phyloP scores from a whole-genome alignment of 768 basidiomycete species.

The Hemileccinum impolitum region DNA sequence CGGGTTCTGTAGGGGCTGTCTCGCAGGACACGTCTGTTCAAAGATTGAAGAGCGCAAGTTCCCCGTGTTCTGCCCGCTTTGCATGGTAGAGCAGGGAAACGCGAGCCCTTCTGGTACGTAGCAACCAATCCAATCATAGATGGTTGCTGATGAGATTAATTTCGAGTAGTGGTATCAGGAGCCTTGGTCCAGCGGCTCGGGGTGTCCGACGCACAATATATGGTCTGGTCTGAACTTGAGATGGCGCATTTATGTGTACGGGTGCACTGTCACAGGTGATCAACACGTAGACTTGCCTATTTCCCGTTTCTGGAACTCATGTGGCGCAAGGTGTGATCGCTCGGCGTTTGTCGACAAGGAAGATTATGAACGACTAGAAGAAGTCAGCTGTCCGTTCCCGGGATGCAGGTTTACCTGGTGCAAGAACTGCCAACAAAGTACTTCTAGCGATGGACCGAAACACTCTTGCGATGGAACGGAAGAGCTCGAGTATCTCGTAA shows the following conservation, averaged over 20 bases:
- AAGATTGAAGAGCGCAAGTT: conserved; percentile 50
- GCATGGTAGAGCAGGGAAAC: conserved; percentile 36
- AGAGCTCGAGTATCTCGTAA: conserved; percentile 51
- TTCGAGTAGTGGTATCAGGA: conserved; percentile 36
- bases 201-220: conserved; percentile 40
- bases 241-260: conserved; percentile 39
- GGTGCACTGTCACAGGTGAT: conserved; percentile 49
- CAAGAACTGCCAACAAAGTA: conserved; percentile 48
- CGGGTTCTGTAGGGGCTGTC: conserved; percentile 51
- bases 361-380: conserved; percentile 40
- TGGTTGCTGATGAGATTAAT: background rate
- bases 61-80: conserved; percentile 60
- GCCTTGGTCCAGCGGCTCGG: conserved; percentile 38
- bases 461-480: conserved; percentile 58
- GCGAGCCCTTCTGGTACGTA: conserved; percentile 33
- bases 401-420: conserved; percentile 57
- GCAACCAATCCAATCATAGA: background rate
- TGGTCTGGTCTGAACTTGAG: conserved; percentile 44
- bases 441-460: conserved; percentile 29
- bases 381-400: conserved; percentile 48
- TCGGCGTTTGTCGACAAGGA: conserved; percentile 47
- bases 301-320: background rate
- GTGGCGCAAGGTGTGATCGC: conserved; percentile 44
- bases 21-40: conserved; percentile 40
- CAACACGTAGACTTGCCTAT: background rate